Base-by-base conservation (phyloP, 257 asterid species). In the Vinca minor region DNA sequence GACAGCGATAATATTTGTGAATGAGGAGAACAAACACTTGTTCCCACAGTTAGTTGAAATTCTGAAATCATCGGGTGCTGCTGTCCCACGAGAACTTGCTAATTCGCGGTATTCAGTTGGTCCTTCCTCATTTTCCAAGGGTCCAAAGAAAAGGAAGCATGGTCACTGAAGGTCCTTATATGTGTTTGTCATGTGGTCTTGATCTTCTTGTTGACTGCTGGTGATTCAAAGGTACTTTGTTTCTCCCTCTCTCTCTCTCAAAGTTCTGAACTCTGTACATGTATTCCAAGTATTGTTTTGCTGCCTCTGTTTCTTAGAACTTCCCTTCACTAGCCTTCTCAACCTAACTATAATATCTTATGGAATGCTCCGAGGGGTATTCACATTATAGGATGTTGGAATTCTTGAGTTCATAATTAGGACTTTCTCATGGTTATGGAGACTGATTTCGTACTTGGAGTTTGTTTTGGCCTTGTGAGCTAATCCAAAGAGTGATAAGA, bases 21-120 rank as follows among this genome's bases (percentile, higher is more conserved):
- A 86, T 70, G 98, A 86, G 73, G 98, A 88, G 81, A 73, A 85
- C n/a, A 88, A 79, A 80, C 78, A 82, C 69, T 66, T 88, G 42
- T 86, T 88, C 28, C 84, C 87, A 3, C 87, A 86, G 69, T 77
- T 88, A 74, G 81, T 86, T 56, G 84, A 81, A 64, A 59, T 73
- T 31, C 76, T 88, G 66, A 82, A 84, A 73, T 78, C 91, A 45
- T 81, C 82, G 28, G 98, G 95, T 42, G 91, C 91, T 69, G 81
- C 83, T 6, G 68, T 91, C 74, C 98, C 98, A 52, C 73, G 78
- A 1, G 93, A 91, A 79, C 95, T 91, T 76, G 79, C 87, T 56
- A 79, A 76, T 80, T 88, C 91, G 0, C 70, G 78, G 17, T 67
- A 77, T 76, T 15, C 77, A 25, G 28, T 65, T 23, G 54, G 65